Evolutionary conservation across 73 alveolate species (phyloP).

Genomic region (Paramecium tetraurelia): DNA sequence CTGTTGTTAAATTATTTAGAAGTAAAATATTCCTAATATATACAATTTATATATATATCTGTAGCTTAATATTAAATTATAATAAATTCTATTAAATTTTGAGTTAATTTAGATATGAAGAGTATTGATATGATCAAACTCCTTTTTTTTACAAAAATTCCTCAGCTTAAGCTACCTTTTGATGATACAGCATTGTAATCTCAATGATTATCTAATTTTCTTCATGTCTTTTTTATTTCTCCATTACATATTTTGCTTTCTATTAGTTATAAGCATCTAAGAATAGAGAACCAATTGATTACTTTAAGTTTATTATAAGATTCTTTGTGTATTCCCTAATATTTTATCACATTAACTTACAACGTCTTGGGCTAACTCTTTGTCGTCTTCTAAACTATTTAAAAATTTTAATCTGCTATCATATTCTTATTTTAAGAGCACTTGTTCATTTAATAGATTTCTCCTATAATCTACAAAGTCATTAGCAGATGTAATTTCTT

Average conservation of each 20-base stretch:
- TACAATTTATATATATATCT: not conserved
- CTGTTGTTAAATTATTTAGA: not conserved
- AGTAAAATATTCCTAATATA: not conserved
- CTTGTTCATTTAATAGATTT: not conserved
- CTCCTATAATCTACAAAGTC: conserved; percentile 27
- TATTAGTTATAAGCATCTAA: conserved; percentile 22
- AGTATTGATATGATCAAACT: not conserved
- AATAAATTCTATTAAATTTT: not conserved
- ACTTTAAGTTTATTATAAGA: conserved; percentile 1
- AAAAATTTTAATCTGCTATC: conserved; percentile 39
- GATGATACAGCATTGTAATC: conserved; percentile 24
- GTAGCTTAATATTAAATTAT: too few relatives aligned
- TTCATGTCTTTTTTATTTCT: conserved; percentile 40
- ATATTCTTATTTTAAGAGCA: not conserved
- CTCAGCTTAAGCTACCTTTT: conserved; percentile 40
- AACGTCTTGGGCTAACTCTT: conserved; percentile 34
- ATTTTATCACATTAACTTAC: conserved; percentile 11
- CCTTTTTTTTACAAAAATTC: conserved; percentile 22
- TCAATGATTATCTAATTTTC: conserved; percentile 27
- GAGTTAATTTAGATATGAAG: not conserved
- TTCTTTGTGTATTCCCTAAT: conserved; percentile 27
- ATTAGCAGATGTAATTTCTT: conserved; percentile 47
- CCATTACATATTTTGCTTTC: conserved; percentile 35
- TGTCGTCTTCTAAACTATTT: conserved; percentile 20
- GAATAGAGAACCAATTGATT: not conserved